Base-by-base conservation (phyloP, 2,329 filamentous ascomycete species). In the Hortaea sp. region DNA sequence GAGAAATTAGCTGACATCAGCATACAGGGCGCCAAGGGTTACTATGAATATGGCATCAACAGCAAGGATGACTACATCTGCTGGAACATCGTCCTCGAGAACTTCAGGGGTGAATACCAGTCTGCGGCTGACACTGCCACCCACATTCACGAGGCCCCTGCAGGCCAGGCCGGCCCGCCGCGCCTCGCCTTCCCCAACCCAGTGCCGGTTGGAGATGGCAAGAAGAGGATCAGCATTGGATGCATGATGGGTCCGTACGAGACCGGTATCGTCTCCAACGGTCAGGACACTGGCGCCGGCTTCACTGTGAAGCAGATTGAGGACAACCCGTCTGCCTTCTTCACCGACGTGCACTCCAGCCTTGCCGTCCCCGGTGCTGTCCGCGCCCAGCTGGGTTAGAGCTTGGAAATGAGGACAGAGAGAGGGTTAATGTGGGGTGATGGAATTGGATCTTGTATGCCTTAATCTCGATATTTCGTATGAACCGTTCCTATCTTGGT, bases 11-110 rank as follows among this genome's bases (percentile, higher is more conserved):
- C 52, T 58, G 4, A 58, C 68, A 67, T 28, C n/a, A n/a, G 71
- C 72, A 73, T 9, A 54, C 62, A 50, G 35, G 70, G 71, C 31
- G 67, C 71, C 35, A 60, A 62, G 32, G 75, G 74, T 13, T 61
- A 69, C 48, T 78, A 71, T 68, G 69, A 72, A 55, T 74, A 71
- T 54, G 74, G 72, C 50, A 69, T 79, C 62, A 77, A 77, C 65
- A 63, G 67, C 29, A 54, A 64, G 10, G 54, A 64, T 45, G 65
- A 71, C 57, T 58, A 62, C 43, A 69, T 71, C 59, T 70, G 68
- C 66, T 70, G 67, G 55, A 71, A 76, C 63, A 77, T 78, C 60
- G 73, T 67, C 34, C 63, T 78, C 40, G 59, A 64, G 39, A 66
- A 66, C 49, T 73, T 78, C 57, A 64, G 63, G 20, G 75, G 75